Conservation (phyloP, 2,329 filamentous ascomycete genomes). For the Cytospora chrysosperma region DNA sequence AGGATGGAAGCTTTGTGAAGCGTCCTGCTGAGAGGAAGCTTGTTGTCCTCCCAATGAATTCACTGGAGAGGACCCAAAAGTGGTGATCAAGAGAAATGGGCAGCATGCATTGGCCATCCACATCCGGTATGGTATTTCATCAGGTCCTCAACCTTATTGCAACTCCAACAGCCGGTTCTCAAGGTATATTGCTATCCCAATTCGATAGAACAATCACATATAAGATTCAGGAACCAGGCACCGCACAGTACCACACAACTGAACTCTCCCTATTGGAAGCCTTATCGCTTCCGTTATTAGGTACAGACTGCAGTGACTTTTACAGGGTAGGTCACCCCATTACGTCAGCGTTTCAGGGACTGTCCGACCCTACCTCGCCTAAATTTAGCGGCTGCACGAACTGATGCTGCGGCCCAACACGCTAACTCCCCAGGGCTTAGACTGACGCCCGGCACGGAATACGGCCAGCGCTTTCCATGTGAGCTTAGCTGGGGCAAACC, state of each 20-base stretch:
- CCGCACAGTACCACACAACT: not conserved
- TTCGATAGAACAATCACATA: not conserved
- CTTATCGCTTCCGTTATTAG: not conserved
- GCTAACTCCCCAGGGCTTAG: not conserved
- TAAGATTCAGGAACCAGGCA: not conserved
- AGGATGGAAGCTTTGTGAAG: not conserved
- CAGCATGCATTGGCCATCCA: conserved; percentile 15
- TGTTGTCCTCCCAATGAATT: not conserved
- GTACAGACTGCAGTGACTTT: not conserved
- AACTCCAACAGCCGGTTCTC: not conserved
- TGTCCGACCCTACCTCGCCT: not conserved
- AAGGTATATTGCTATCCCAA: not conserved
- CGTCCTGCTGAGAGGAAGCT: conserved; percentile 4
- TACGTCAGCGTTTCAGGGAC: not conserved
- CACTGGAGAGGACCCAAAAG: not conserved
- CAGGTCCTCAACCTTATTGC: not conserved
- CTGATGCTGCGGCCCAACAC: not conserved
- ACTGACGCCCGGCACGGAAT: not conserved
- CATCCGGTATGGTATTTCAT: not conserved
- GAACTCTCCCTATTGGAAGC: not conserved
- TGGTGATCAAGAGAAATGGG: conserved; percentile 11
- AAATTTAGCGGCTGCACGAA: not conserved
- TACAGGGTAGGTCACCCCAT: not conserved
- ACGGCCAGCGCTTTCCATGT: not conserved
- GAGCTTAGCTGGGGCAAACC: not conserved